Evolutionary conservation across 1,284 basidiomycete species (phyloP).

Genomic region (Violaceomyces palustris): DNA sequence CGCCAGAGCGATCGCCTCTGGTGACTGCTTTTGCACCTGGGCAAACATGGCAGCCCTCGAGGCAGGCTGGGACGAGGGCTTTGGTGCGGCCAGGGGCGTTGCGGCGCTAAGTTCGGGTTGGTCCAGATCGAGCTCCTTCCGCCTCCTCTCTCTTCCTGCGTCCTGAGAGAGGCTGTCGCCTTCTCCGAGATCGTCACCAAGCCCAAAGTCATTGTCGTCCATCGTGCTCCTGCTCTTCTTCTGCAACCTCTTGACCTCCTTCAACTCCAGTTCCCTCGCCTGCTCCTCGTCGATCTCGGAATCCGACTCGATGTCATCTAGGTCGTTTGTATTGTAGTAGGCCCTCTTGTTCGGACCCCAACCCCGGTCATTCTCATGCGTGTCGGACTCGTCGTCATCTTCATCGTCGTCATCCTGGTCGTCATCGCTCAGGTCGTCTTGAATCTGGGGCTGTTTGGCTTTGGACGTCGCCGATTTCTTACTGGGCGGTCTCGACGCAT

Average conservation of each 20-base stretch:
- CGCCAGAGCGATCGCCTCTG: constrained; percentile 63
- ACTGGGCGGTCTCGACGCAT: too few relatives aligned
- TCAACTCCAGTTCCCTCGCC: constrained; percentile 66
- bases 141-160: constrained; percentile 33
- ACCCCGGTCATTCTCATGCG: constrained; percentile 57
- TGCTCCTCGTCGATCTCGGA: constrained; percentile 54
- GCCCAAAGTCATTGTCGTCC: constrained; percentile 76
- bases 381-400: constrained; percentile 58
- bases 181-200: constrained; percentile 60
- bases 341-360: constrained; percentile 50
- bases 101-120: too few relatives aligned
- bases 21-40: constrained; percentile 72
- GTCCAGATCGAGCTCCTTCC: constrained; percentile 32
- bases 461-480: background rate
- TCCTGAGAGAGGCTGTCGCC: constrained; percentile 24
- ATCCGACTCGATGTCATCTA: constrained; percentile 45
- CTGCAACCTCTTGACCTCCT: constrained; percentile 78
- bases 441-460: constrained; percentile 13
- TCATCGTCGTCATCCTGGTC: constrained; percentile 63
- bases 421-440: constrained; percentile 45
- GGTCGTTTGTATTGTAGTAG: constrained; percentile 49
- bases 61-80: constrained; percentile 5
- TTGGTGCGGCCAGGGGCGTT: background rate
- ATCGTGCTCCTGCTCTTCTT: constrained; percentile 68
- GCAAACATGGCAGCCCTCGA: constrained; percentile 63